Evolutionary conservation across 2,329 filamentous ascomycete species (phyloP).

Genomic region (Orbilia brochopaga): DNA sequence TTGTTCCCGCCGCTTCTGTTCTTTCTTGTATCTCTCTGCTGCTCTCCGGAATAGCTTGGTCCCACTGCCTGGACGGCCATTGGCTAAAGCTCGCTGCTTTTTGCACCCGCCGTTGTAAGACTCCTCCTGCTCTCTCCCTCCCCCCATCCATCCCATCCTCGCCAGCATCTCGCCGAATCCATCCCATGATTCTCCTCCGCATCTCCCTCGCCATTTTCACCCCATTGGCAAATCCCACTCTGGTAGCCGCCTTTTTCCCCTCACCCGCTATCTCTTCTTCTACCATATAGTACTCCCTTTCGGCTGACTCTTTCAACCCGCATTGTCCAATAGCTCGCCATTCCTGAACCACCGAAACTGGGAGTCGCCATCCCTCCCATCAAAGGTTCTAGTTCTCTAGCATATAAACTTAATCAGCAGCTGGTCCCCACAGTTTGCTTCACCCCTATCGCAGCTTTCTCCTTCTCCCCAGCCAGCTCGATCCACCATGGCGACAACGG

Average conservation of each 20-base stretch:
- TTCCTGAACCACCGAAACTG: neutral
- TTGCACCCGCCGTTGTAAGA: neutral
- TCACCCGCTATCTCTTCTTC: neutral
- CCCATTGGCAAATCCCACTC: neutral
- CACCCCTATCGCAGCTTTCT: slow-evolving; percentile 10
- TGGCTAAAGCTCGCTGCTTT: neutral
- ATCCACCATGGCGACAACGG: slow-evolving; percentile 46
- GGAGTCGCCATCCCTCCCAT: neutral
- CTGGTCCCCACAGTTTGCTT: slow-evolving; percentile 7
- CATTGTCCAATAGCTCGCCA: neutral
- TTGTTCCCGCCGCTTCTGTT: neutral
- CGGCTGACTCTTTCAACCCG: neutral
- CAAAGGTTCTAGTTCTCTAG: neutral
- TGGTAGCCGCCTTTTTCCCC: neutral
- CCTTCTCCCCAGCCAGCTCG: neutral
- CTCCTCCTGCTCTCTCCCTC: slow-evolving; percentile 11
- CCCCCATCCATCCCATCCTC: slow-evolving; percentile 6
- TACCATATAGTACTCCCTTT: neutral
- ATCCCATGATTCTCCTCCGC: neutral
- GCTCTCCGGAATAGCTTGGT: neutral
- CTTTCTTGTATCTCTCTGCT: neutral
- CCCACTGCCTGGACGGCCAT: neutral
- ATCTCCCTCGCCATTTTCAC: neutral
- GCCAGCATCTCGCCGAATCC: slow-evolving; percentile 1
- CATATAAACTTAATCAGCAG: neutral